Conservation (phyloP, 306 rosid genomes). For the Prunus salicina region DNA sequence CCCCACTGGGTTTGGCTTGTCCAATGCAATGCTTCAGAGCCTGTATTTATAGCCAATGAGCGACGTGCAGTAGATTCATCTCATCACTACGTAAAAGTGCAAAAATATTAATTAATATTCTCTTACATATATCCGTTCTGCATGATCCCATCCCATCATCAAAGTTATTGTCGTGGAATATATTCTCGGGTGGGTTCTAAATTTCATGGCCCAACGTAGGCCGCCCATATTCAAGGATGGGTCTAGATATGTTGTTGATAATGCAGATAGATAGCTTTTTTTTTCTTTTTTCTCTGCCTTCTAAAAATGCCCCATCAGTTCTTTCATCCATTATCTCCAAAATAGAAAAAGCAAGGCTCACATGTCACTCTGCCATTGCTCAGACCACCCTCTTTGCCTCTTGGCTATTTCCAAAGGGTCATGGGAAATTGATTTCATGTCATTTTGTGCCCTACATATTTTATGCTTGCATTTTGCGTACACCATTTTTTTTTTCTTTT, state of each 20-base stretch:
- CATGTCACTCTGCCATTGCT: constrained; percentile 31
- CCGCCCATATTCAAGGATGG: constrained; percentile 32
- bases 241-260: neutral
- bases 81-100: neutral
- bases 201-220: constrained; percentile 32
- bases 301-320: constrained; percentile 11
- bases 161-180: constrained; percentile 28
- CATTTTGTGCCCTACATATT: neutral
- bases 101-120: constrained; percentile 1
- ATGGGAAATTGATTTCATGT: constrained; percentile 8
- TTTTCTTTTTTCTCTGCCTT: neutral
- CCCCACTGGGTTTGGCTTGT: neutral
- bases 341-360: constrained; percentile 3
- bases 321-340: neutral
- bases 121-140: neutral
- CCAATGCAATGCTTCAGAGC: neutral
- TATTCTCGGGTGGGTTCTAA: constrained; percentile 23
- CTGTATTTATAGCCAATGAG: constrained; percentile 29
- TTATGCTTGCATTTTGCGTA: neutral
- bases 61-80: constrained; percentile 3
- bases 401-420: constrained; percentile 22
- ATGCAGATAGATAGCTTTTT: constrained; percentile 1
- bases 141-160: constrained; percentile 19
- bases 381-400: constrained; percentile 5
- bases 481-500: neutral